Percentiles rank a stretch among this genome's conserved stretches.
Conservation (phyloP, 768 basidiomycete species). For the Tephrocybe rancida region DNA sequence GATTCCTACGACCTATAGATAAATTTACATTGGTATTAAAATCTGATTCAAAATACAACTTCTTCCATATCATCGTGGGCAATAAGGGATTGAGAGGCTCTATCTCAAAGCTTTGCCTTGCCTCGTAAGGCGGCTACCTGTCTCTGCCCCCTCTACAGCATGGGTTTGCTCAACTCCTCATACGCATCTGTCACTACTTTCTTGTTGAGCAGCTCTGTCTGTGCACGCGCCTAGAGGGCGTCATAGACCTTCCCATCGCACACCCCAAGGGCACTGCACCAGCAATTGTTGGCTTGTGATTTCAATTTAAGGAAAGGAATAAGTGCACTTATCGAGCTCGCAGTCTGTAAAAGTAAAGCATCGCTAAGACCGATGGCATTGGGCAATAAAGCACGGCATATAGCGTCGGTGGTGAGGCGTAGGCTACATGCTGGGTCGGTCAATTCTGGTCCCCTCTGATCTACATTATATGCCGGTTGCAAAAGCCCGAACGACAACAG, state of each 20-base stretch:
- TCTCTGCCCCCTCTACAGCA: slow-evolving; percentile 49
- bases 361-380: slow-evolving; percentile 71
- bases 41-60: too few relatives aligned
- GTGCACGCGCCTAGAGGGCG: slow-evolving; percentile 59
- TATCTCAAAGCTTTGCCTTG: slow-evolving; percentile 24
- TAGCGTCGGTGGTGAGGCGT: slow-evolving; percentile 47
- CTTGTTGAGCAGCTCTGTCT: slow-evolving; percentile 62
- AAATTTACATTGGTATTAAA: slow-evolving; percentile 20
- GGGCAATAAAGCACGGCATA: slow-evolving; percentile 57
- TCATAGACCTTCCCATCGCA: slow-evolving; percentile 70
- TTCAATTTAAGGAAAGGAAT: neutral
- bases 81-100: too few relatives aligned
- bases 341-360: slow-evolving; percentile 74
- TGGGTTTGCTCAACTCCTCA: slow-evolving; percentile 55
- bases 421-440: slow-evolving; percentile 49
- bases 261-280: slow-evolving; percentile 58
- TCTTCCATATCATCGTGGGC: too few relatives aligned
- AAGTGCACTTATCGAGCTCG: slow-evolving; percentile 63
- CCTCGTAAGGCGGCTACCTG: slow-evolving; percentile 23
- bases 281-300: neutral
- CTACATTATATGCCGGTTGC: neutral
- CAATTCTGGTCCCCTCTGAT: slow-evolving; percentile 7
- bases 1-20: too few relatives aligned
- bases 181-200: slow-evolving; percentile 56
- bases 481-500: neutral